Base-by-base conservation (phyloP, 352 stramenopile species). In the Pythium aquatile region DNA sequence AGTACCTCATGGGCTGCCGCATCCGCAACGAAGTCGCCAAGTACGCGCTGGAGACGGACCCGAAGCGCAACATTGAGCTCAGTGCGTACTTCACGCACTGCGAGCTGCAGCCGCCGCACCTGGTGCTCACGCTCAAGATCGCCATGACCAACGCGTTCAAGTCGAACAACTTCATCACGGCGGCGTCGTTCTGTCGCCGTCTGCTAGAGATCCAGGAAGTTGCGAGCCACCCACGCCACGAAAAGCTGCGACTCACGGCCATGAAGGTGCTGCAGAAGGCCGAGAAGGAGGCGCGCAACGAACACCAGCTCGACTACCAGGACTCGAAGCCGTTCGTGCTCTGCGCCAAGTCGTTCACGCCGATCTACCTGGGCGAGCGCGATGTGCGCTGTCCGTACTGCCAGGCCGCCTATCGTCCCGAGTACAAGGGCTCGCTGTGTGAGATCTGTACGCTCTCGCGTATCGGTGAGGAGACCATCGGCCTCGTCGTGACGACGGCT, bases 91-190 rank as follows among this genome's bases (percentile, higher is more conserved):
- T 99, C 56, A 99, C 97, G 54, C 97, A 99, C 83, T 99, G 97
- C 74, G 97, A 99, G 56, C 85, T 99, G 52, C 97, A 99, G 82
- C 92, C 97, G 29, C 88, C 95, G 46, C 98, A 99, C 75, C 75
- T 99, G 61, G 81, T 99, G 58, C 88, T 99, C 47, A 98, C 97
- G 32, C 91, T 99, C 24, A 98, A 98, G 77, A 98, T 98, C 75
- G 98, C 98, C 20, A 99, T 99, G 97, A 98, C 96, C 48, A 97
- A 97, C 63, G 91, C 97, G 35, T 99, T 99, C 82, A 99, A 99
- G 83, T 91, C 98, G 65, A 98, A 98, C 83, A 99, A 99, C 75
- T 99, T 98, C 69, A 99, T 99, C 80, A 97, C 95, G 20, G 97
- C 97, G 24, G 97, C 97, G 39, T 97, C 93, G 62, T 99, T 99